Base-by-base conservation (phyloP, 768 basidiomycete species). In the Calvatia gigantea region DNA sequence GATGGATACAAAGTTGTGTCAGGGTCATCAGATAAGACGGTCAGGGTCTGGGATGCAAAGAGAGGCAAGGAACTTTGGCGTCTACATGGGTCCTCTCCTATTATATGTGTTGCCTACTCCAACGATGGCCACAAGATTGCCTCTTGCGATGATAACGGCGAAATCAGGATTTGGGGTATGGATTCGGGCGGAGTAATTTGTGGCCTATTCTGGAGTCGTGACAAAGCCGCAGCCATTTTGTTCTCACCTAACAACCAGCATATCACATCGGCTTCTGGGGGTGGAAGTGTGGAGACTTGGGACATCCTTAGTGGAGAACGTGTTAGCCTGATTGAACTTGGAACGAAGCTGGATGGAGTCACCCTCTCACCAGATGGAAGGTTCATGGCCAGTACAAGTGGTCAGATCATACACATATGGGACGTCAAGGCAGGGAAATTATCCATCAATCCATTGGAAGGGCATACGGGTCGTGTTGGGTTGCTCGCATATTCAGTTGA, bases 401-500 rank as follows among this genome's bases (percentile, higher is more conserved):
- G 44, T 31, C 21, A 33, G 9, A 41, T 27, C 12, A 48, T 51
- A 29, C 7, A 17, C 25, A 32, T 57, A 9, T 57, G 56, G 56
- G 47, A 50, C 17, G 39, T 15, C 28, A 27, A 12, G 29, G 51
- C 38, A 9, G 56, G 56, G n/a, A 35, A 42, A 14, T 28, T 50
- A 23, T 27, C 58, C 19, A 39, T 37, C 21, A 37, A 54, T 41
- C 55, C 51, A 48, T 45, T 43, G 50, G 67, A 31, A 49, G 66
- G 61, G 2, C 67, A 68, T 45, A 60, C 43, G 1, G 50, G 53
- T 19, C 52, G 48, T 3, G 60, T 69, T 27, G 53, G 29, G 1
- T 64, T 62, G 1, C 51, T 66, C 17, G 60, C 37, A 4, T 67
- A 57, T 41, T 63, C 60, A 6, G 55, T 58, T 1, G 60, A 66